Percentiles rank a stretch among this genome's conserved stretches.
phyloP scores from a whole-genome alignment of 225 moss, liverwort and hornwort genomes.

The Climacium dendroides region DNA sequence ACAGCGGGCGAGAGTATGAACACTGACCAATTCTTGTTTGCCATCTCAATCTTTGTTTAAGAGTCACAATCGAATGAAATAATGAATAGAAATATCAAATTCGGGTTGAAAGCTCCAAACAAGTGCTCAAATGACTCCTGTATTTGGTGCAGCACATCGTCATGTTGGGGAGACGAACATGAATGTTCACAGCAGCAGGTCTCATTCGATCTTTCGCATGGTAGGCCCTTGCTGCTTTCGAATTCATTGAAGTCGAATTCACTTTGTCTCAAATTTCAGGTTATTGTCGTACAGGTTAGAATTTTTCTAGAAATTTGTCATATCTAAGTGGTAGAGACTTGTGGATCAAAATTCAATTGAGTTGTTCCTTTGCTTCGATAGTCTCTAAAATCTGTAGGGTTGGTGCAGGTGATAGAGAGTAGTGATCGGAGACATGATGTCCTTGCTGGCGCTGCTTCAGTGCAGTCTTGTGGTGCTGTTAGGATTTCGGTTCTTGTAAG shows the following conservation, averaged over 20 bases:
- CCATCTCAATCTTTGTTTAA: neutral
- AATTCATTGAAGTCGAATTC: neutral
- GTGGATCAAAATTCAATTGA: neutral
- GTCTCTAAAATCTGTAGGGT: neutral
- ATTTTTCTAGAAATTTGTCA: neutral
- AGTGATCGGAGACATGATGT: slow-evolving; percentile 69
- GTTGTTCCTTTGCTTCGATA: neutral
- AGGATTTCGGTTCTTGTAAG: slow-evolving; percentile 78
- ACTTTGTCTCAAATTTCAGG: neutral
- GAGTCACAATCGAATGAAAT: neutral
- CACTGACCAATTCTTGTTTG: neutral
- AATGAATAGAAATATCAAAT: neutral
- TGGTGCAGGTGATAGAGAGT: slow-evolving; percentile 75
- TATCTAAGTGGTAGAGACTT: neutral
- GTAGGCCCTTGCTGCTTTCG: slow-evolving; percentile 11
- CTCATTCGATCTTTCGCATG: slow-evolving; percentile 88
- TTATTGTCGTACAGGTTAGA: neutral
- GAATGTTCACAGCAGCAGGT: slow-evolving; percentile 81
- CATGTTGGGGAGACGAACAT: slow-evolving; percentile 90
- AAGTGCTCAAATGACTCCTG: neutral
- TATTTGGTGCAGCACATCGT: slow-evolving; percentile 29
- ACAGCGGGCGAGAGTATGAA: slow-evolving; percentile 60
- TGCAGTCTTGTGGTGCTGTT: slow-evolving; percentile 63
- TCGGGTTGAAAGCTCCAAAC: neutral
- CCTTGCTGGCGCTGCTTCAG: slow-evolving; percentile 13